Conservation (phyloP, 2,329 filamentous ascomycete species). For the Trichocomaceae sp. region DNA sequence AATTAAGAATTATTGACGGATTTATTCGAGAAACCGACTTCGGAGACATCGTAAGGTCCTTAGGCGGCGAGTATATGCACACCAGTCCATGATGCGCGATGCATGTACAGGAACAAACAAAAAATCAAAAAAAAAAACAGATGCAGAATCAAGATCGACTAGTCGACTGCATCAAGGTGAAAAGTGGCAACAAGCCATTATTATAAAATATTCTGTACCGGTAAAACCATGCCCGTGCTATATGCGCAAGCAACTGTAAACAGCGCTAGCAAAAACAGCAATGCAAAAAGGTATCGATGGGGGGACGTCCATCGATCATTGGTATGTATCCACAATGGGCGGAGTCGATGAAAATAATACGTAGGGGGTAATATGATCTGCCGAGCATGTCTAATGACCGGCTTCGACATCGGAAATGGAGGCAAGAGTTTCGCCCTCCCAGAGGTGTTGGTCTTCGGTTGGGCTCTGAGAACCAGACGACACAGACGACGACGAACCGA, state of each 20-base stretch:
- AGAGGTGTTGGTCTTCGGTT: conserved; percentile 51
- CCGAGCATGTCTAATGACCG: conserved; percentile 25
- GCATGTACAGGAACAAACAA: conserved; percentile 32
- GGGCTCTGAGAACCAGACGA: conserved; percentile 60
- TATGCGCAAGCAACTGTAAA: conserved; percentile 7
- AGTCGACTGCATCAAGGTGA: conserved; percentile 11
- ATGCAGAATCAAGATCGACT: conserved; percentile 12
- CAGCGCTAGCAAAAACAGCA: conserved; percentile 16
- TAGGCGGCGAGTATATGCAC: conserved; percentile 14
- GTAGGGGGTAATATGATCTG: conserved; percentile 14
- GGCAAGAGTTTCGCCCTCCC: conserved; percentile 36
- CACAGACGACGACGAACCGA: conserved; percentile 72
- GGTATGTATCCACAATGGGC: conserved; percentile 11
- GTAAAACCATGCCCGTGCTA: conserved; percentile 29
- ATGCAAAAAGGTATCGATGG: conserved; percentile 13
- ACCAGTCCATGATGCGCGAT: conserved; percentile 21
- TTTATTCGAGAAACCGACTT: conserved; percentile 13
- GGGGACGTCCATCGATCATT: conserved; percentile 15
- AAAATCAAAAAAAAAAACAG: conserved; percentile 2
- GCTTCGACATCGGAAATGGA: conserved; percentile 36
- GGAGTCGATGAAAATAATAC: conserved; percentile 8
- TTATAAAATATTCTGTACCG: conserved; percentile 27
- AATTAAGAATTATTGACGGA: conserved; percentile 38
- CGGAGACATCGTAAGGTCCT: conserved; percentile 9
- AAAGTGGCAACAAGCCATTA: conserved; percentile 15